These are phyloP conservation scores for Pseudogymnoascus sp. DNA, from an alignment of 2,329 filamentous ascomycete genomes.

Conservation along the genomic window DNA sequence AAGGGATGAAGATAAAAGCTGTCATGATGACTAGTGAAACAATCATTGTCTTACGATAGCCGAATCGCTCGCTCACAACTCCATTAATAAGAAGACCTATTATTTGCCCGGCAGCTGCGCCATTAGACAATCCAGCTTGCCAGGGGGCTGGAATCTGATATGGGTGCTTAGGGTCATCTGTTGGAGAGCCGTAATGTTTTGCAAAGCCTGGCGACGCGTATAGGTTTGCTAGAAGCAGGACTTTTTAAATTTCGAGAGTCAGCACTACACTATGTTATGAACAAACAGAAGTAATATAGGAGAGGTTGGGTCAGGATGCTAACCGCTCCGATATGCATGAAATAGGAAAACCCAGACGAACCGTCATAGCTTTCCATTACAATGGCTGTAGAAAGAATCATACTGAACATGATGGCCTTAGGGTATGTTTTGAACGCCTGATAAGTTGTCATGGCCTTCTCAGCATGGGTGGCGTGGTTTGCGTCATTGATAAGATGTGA, in stretches of 20 bases:
- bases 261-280: slow-evolving; percentile 13
- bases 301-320: not conserved
- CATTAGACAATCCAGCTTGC: slow-evolving; percentile 36
- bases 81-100: slow-evolving; percentile 36
- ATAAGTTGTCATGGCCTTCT: not conserved
- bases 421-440: not conserved
- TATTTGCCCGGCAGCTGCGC: slow-evolving; percentile 34
- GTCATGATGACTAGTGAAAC: slow-evolving; percentile 11
- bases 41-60: slow-evolving; percentile 41
- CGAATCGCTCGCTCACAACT: slow-evolving; percentile 39
- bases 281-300: slow-evolving; percentile 26
- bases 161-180: slow-evolving; percentile 13
- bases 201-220: not conserved
- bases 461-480: slow-evolving; percentile 9
- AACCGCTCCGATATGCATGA: not conserved
- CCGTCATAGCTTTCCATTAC: slow-evolving; percentile 38
- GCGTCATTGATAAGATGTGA: not conserved
- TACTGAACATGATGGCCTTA: not conserved
- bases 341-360: not conserved
- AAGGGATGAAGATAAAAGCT: slow-evolving; percentile 38
- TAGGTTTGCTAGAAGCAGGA: not conserved
- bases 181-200: slow-evolving; percentile 23
- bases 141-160: slow-evolving; percentile 35
- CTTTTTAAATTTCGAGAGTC: not conserved
- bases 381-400: slow-evolving; percentile 33